A percentile compares a stretch with the other conserved stretches of the same genome.
Evolutionary conservation across 2,329 filamentous ascomycete genomes (phyloP).

Genomic region (Botrytis paeoniae): DNA sequence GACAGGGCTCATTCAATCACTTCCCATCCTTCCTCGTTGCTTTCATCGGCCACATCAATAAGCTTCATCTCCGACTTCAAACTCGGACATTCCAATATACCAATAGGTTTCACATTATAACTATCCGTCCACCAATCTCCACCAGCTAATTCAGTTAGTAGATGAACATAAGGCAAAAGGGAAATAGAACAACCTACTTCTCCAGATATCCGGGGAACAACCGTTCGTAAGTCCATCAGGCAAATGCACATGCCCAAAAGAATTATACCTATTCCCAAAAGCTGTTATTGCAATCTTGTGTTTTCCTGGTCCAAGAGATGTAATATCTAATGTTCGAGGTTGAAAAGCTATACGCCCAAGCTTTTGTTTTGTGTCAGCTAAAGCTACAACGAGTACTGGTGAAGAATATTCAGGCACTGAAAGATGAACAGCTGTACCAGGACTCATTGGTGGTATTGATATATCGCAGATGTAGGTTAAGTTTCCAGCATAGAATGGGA

Average conservation of each 20-base stretch:
- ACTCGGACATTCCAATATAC: slow-evolving; percentile 24
- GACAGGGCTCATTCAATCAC: background rate
- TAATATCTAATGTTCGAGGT: slow-evolving; percentile 30
- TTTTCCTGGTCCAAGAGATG: slow-evolving; percentile 21
- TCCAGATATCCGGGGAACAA: slow-evolving; percentile 29
- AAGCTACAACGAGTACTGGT: slow-evolving; percentile 30
- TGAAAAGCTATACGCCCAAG: slow-evolving; percentile 33
- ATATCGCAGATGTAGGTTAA: slow-evolving; percentile 28
- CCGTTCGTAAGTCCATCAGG: slow-evolving; percentile 29
- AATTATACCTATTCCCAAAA: slow-evolving; percentile 36
- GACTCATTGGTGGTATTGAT: slow-evolving; percentile 16
- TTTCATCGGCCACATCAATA: background rate
- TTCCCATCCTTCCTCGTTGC: slow-evolving; percentile 3
- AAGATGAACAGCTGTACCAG: background rate
- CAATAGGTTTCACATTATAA: slow-evolving; percentile 27
- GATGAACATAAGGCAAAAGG: background rate
- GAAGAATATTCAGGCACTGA: slow-evolving; percentile 25
- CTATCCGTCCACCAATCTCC: slow-evolving; percentile 31
- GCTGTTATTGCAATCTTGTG: slow-evolving; percentile 30
- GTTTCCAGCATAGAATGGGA: slow-evolving; percentile 37
- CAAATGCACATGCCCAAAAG: slow-evolving; percentile 35
- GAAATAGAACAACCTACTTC: slow-evolving; percentile 26
- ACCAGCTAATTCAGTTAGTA: slow-evolving; percentile 20
- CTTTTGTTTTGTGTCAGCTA: slow-evolving; percentile 13
- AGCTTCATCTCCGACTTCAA: background rate